Conservation (phyloP, 2,329 filamentous ascomycete genomes). For the Epichloe sibirici region DNA sequence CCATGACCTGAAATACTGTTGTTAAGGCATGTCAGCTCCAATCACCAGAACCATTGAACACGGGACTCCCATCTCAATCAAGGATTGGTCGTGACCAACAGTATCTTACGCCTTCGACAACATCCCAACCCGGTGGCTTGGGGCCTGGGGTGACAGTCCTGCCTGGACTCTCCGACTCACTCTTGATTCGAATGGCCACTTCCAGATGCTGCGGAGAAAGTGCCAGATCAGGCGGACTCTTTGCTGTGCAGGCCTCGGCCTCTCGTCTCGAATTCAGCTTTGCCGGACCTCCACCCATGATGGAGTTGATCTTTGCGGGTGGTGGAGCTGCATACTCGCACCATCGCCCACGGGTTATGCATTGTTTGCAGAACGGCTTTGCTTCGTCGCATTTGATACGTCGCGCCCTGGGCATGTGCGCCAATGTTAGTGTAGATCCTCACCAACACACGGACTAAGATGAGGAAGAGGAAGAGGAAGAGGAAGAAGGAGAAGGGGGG, state of each 20-base stretch:
- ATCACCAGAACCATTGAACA: too few relatives aligned
- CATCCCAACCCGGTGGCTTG: conserved; percentile 3
- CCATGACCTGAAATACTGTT: conserved; percentile 4
- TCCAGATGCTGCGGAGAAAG: background rate
- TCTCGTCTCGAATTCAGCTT: background rate
- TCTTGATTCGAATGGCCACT: background rate
- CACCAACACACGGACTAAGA: background rate
- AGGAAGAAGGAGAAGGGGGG: too few relatives aligned
- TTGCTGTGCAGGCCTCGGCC: background rate
- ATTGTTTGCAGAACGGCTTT: conserved; percentile 4
- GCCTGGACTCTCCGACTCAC: background rate
- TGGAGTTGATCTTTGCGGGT: background rate
- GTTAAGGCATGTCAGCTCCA: background rate
- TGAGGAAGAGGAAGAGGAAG: background rate
- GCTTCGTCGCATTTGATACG: conserved; percentile 3
- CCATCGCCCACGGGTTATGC: conserved; percentile 3
- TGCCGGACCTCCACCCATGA: background rate
- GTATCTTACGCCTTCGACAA: conserved; percentile 2
- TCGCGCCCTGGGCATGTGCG: background rate
- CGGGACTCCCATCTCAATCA: too few relatives aligned
- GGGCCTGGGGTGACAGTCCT: background rate
- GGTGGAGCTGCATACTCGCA: background rate
- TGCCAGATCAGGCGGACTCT: background rate
- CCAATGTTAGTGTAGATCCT: background rate
- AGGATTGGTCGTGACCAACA: background rate